Evolutionary conservation across 1,284 basidiomycete genomes (phyloP).

Genomic region (Chondrostereum purpureum): DNA sequence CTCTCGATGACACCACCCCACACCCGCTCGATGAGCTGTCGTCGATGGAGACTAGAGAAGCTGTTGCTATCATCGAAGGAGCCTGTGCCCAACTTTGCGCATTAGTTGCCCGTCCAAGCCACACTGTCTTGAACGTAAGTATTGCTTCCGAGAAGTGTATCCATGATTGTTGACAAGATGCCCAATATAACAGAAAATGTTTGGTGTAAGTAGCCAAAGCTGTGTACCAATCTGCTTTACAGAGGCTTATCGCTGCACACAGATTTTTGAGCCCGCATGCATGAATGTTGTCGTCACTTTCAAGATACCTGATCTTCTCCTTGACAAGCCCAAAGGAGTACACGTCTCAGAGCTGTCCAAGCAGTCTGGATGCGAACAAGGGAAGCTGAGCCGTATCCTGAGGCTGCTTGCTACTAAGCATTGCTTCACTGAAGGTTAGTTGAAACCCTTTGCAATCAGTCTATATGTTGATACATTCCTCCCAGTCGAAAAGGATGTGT

Average conservation of each 20-base stretch:
- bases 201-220: neutral
- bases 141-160: too few species aligned
- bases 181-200: neutral
- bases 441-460: neutral
- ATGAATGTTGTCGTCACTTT: constrained; percentile 11
- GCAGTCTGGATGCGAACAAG: neutral
- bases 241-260: neutral
- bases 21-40: neutral
- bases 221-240: too few species aligned
- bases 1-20: neutral
- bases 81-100: neutral
- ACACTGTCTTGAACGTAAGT: neutral
- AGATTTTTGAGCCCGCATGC: constrained; percentile 13
- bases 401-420: constrained; percentile 26
- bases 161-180: too few species aligned
- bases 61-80: neutral
- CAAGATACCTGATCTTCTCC: constrained; percentile 19
- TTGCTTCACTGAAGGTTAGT: constrained; percentile 30
- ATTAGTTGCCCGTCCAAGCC: neutral
- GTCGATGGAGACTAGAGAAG: neutral
- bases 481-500: constrained; percentile 2
- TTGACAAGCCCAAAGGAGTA: constrained; percentile 3
- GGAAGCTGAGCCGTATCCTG: constrained; percentile 3
- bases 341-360: constrained; percentile 6
- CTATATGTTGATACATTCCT: neutral